Evolutionary conservation across 306 rosid genomes (phyloP), one percentile per base, ranked within the genome.

Genomic region (Albizia julibrissin): DNA sequence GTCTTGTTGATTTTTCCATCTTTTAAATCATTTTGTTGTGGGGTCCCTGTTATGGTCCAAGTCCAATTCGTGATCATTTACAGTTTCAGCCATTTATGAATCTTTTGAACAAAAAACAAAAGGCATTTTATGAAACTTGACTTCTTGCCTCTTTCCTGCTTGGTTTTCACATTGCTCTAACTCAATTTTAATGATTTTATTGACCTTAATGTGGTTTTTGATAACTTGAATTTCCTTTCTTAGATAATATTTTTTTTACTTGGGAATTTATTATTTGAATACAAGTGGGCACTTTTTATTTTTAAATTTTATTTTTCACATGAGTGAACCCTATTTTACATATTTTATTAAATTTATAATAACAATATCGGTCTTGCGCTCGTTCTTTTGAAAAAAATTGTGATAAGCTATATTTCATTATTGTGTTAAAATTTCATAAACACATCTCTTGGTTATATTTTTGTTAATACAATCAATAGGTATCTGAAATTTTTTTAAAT

Each of bases 31-130:
- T 69, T 69, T 69, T 27, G 42, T 39, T 37, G 40, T 37, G 40
- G 82, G 82, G 69, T 52, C 82, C 82, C 76, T 3, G 2, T n/a
- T 27, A 69, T 50, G 76, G 56, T 50, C 43, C 42, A 26, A 79
- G 76, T 79, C 82, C 40, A 13, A n/a, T 34, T 52, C 52, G 67
- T 54, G 34, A 79, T 79, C 82, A 79, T 68, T 52, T 5, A 16
- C 76, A 68, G 10, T 16, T 54, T 54, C 26, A 21, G 62, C 27
- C 11, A 22, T 58, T 58, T 58, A 58, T 21, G 27, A n/a, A 11
- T 9, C 65, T 22, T 58, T 58, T 22, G 65, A 22, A 10, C 31
- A 0, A 58, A 22, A 58, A 22, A 0, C 31, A 22, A 22, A 58
- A 58, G 65, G 31, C 31, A 22, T 58, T 22, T 56, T 22, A 22